Conservation (phyloP, 805 yeast species). For the Candida dendrica region DNA sequence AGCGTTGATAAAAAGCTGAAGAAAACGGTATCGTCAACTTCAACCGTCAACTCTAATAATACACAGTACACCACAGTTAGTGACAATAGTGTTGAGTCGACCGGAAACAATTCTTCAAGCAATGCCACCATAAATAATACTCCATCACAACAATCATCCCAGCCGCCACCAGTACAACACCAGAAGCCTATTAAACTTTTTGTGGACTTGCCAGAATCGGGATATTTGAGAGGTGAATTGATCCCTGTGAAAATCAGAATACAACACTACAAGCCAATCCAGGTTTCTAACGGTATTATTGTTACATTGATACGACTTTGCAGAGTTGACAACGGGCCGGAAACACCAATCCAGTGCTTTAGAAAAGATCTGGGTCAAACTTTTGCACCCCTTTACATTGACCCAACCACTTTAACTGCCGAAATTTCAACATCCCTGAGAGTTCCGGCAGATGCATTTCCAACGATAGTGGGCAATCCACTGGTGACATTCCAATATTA, state of each 20-base stretch:
- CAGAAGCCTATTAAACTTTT: constrained; percentile 30
- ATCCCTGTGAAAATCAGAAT: constrained; percentile 66
- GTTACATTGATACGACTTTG: constrained; percentile 78
- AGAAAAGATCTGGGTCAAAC: constrained; percentile 79
- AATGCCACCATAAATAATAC: background rate
- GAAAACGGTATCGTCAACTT: constrained; percentile 33
- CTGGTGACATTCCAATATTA: constrained; percentile 78
- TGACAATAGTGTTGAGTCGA: constrained; percentile 15
- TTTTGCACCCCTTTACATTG: constrained; percentile 71
- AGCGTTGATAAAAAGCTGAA: constrained; percentile 37
- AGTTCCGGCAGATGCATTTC: constrained; percentile 81
- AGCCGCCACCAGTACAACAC: background rate
- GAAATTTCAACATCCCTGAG: constrained; percentile 56
- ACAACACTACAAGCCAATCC: constrained; percentile 63
- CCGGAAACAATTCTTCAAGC: constrained; percentile 1
- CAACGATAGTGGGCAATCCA: constrained; percentile 68
- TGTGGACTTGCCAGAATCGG: constrained; percentile 50
- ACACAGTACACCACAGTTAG: constrained; percentile 13
- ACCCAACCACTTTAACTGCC: constrained; percentile 51
- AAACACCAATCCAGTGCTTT: constrained; percentile 46
- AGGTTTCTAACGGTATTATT: constrained; percentile 66
- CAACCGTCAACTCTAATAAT: constrained; percentile 28
- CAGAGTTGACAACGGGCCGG: constrained; percentile 54
- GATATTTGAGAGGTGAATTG: constrained; percentile 72
- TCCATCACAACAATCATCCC: background rate